Percentiles rank a stretch among this genome's conserved stretches.
Evolutionary conservation across 129 eudicot species (phyloP).

Genomic region (Scalesia atractyloides): DNA sequence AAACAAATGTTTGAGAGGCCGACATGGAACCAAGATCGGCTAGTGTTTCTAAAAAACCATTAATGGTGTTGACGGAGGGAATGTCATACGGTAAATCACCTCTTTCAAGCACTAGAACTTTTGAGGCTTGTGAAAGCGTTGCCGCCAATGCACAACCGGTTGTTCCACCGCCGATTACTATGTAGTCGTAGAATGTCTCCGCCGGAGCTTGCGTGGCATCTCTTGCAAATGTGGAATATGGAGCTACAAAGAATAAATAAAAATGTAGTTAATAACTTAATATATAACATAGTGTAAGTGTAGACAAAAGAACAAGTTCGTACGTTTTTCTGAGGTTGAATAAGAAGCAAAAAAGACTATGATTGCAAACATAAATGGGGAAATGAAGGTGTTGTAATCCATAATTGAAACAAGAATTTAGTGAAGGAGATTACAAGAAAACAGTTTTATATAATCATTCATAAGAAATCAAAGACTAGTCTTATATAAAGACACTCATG

Average conservation of each 20-base stretch:
- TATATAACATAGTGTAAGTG: background rate
- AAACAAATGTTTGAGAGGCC: conserved; percentile 65
- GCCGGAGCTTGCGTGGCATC: conserved; percentile 60
- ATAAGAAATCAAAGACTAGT: too few species aligned
- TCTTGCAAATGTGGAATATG: conserved; percentile 59
- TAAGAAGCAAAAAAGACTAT: conserved; percentile 17
- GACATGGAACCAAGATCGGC: conserved; percentile 60
- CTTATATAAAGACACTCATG: too few species aligned
- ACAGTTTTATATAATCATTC: background rate
- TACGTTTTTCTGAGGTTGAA: conserved; percentile 29
- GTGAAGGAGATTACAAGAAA: background rate
- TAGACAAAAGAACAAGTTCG: background rate
- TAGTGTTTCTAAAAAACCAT: conserved; percentile 47
- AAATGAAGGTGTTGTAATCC: background rate
- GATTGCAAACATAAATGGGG: conserved; percentile 1
- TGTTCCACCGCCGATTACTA: conserved; percentile 88
- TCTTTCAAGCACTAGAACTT: conserved; percentile 67
- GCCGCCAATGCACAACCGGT: conserved; percentile 83
- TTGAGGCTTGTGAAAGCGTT: conserved; percentile 60
- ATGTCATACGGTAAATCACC: conserved; percentile 68
- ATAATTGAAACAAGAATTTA: background rate
- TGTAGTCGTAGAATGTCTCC: conserved; percentile 55
- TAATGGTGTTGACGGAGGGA: conserved; percentile 50
- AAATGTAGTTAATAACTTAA: background rate
- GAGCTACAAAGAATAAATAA: conserved; percentile 46